Evolutionary conservation across 495 filamentous ascomycete genomes (phyloP).

Genomic region (Penicillium maclennaniae): DNA sequence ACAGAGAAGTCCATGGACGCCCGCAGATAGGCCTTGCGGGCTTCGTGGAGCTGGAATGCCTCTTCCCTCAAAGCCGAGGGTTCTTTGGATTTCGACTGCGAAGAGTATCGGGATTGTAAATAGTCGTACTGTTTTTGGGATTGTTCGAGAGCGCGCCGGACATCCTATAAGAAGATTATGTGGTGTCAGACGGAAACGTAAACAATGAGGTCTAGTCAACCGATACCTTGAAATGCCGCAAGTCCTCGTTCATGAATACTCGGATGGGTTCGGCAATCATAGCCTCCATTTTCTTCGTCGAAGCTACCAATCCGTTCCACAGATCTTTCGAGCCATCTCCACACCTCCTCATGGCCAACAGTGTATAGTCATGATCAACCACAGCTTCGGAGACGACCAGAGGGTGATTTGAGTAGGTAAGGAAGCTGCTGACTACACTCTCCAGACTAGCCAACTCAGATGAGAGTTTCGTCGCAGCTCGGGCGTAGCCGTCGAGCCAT

Average conservation of each 20-base stretch:
- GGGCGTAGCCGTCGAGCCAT: conserved; percentile 88
- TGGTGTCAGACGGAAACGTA: conserved; percentile 24
- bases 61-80: conserved; percentile 86
- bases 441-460: conserved; percentile 71
- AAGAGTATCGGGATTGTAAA: conserved; percentile 71
- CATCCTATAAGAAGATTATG: conserved; percentile 53
- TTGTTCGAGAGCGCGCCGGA: conserved; percentile 67
- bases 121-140: conserved; percentile 80
- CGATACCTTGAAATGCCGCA: conserved; percentile 59
- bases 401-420: conserved; percentile 68
- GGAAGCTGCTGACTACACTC: conserved; percentile 64
- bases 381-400: conserved; percentile 68
- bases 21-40: conserved; percentile 84
- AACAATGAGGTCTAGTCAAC: background rate
- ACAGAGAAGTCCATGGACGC: conserved; percentile 92
- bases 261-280: conserved; percentile 78
- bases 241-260: conserved; percentile 68
- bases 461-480: conserved; percentile 70
- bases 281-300: conserved; percentile 69
- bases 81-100: conserved; percentile 90
- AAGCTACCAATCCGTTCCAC: conserved; percentile 71
- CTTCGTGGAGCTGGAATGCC: conserved; percentile 93
- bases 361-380: conserved; percentile 92
- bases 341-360: conserved; percentile 77
- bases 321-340: conserved; percentile 81